These are phyloP conservation scores for Penicillium sclerotigenum DNA, from an alignment of 2,329 filamentous ascomycete genomes.

Conservation along the genomic window DNA sequence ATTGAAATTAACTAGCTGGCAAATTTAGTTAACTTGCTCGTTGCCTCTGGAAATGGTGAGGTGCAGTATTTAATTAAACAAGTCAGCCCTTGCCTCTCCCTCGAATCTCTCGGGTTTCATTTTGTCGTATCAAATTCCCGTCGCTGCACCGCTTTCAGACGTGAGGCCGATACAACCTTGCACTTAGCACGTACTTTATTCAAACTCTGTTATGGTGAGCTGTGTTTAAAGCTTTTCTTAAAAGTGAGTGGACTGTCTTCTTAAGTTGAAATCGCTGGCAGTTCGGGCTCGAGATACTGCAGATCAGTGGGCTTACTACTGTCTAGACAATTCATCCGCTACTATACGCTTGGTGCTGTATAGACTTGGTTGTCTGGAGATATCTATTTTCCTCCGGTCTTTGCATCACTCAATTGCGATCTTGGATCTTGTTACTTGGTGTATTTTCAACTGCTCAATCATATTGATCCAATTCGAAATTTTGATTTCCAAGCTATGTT, in stretches of 20 bases:
- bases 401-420: background rate
- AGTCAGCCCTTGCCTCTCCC: conserved; percentile 7
- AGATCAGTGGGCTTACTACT: background rate
- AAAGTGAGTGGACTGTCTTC: background rate
- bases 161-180: conserved; percentile 4
- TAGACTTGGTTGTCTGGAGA: background rate
- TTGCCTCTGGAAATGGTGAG: background rate
- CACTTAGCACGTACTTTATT: conserved; percentile 2
- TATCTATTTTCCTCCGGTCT: background rate
- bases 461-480: background rate
- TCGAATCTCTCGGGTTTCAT: conserved; percentile 3
- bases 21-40: background rate
- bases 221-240: background rate
- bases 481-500: background rate
- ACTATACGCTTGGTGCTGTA: background rate
- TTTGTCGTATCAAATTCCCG: background rate
- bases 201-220: background rate
- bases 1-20: background rate
- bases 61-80: conserved; percentile 10
- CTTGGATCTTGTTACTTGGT: background rate
- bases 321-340: background rate
- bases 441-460: background rate
- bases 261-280: background rate
- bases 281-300: background rate
- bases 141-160: conserved; percentile 7